These are phyloP conservation scores for Eragrostis curvula DNA, from an alignment of 176 grass and related monocot species.

Conservation along the genomic window DNA sequence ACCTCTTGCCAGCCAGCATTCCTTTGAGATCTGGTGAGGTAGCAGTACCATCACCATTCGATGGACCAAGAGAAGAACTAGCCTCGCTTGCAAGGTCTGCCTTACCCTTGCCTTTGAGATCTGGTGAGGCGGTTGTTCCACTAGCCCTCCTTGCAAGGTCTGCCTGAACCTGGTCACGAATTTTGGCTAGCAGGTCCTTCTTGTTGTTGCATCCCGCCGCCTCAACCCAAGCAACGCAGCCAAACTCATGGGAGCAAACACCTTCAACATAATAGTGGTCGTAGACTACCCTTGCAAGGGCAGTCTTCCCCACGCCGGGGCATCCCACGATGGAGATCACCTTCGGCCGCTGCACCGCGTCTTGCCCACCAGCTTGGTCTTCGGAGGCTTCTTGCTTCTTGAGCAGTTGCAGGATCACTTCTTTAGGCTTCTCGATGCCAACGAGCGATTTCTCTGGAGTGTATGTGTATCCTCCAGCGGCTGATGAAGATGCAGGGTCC, in stretches of 20 bases:
- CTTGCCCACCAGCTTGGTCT: neutral
- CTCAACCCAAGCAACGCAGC: neutral
- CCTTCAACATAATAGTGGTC: too few species aligned
- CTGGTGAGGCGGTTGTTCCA: too few species aligned
- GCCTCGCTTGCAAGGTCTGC: too few species aligned
- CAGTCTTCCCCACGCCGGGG: neutral
- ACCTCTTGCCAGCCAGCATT: too few species aligned
- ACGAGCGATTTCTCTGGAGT: neutral
- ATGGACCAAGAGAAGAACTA: too few species aligned
- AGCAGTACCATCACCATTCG: too few species aligned
- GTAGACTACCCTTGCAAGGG: neutral
- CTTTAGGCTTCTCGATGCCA: neutral
- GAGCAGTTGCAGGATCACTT: neutral
- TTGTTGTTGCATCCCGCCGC: neutral
- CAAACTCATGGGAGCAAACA: neutral
- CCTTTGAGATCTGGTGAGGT: too few species aligned
- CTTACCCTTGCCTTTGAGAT: too few species aligned
- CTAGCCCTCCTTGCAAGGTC: too few species aligned
- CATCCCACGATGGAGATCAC: constrained; percentile 35
- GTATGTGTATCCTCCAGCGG: neutral
- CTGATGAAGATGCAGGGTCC: too few species aligned
- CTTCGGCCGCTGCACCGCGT: neutral
- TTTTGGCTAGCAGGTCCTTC: neutral
- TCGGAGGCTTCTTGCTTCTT: neutral
- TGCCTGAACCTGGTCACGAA: neutral